Evolutionary conservation across 73 alveolate genomes (phyloP).

Genomic region (Paramecium biaurelia): DNA sequence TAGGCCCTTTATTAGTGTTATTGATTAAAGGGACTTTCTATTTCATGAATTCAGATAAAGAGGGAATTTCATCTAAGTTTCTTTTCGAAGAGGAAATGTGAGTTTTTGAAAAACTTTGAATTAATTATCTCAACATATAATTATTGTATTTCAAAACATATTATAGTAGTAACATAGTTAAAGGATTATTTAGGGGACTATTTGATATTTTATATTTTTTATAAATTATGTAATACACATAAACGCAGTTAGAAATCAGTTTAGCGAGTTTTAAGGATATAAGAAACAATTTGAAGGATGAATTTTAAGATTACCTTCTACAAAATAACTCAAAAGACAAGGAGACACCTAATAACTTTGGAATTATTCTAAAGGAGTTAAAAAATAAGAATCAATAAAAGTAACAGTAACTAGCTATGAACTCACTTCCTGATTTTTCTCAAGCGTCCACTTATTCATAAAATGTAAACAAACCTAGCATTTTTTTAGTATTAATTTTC

Average conservation of each 20-base stretch:
- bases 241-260: neutral
- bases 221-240: neutral
- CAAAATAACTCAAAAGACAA: neutral
- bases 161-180: neutral
- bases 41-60: neutral
- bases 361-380: neutral
- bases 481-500: neutral
- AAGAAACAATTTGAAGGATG: neutral
- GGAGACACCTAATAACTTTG: neutral
- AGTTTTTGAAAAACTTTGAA: neutral
- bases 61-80: neutral
- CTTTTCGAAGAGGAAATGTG: neutral
- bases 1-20: neutral
- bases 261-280: neutral
- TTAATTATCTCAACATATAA: neutral
- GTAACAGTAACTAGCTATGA: neutral
- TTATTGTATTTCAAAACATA: neutral
- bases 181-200: neutral
- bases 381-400: neutral
- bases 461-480: neutral
- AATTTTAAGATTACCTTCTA: neutral
- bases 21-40: neutral
- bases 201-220: neutral
- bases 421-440: neutral
- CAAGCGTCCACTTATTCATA: neutral